Conservation (phyloP, 768 basidiomycete species). For the Neoboletus brunneissimus region DNA sequence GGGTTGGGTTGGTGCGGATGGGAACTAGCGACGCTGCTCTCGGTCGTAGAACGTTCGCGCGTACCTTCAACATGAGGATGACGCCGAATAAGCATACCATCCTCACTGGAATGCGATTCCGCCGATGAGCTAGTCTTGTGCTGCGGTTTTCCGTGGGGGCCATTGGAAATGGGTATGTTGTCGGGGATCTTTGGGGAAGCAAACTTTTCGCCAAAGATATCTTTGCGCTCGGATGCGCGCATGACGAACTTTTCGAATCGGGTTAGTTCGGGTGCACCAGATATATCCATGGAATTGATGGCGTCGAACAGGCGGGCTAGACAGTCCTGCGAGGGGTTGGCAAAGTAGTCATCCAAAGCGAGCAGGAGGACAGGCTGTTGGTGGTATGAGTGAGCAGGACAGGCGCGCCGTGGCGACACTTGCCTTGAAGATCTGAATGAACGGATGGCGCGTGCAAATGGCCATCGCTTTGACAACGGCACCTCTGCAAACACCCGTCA, state of each 20-base stretch:
- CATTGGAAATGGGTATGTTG: not conserved
- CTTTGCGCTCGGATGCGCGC: conserved; percentile 87
- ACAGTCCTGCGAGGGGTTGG: conserved; percentile 84
- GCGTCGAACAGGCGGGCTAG: conserved; percentile 89
- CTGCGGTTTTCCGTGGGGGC: conserved; percentile 35
- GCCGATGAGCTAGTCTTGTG: conserved; percentile 49
- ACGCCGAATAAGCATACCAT: conserved; percentile 51
- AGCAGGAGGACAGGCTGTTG: conserved; percentile 85
- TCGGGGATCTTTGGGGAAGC: conserved; percentile 27
- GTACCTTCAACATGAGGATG: conserved; percentile 28
- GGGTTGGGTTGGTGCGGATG: conserved; percentile 34
- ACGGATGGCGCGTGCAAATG: conserved; percentile 89
- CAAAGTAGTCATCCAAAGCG: conserved; percentile 93
- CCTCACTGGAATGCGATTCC: conserved; percentile 69
- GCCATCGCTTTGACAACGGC: conserved; percentile 94
- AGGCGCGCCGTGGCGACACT: conserved; percentile 11
- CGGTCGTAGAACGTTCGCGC: conserved; percentile 40
- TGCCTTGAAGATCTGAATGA: conserved; percentile 95
- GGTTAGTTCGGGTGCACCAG: conserved; percentile 72
- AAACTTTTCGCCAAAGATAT: conserved; percentile 89
- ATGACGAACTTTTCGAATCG: conserved; percentile 85
- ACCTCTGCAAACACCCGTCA: conserved; percentile 51
- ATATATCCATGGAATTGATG: conserved; percentile 87
- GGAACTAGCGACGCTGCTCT: conserved; percentile 35
- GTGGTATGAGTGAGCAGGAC: conserved; percentile 3